Percentiles rank a stretch among this genome's conserved stretches.
Evolutionary conservation across 768 basidiomycete genomes (phyloP).

Genomic region (Boletus reticulatus): DNA sequence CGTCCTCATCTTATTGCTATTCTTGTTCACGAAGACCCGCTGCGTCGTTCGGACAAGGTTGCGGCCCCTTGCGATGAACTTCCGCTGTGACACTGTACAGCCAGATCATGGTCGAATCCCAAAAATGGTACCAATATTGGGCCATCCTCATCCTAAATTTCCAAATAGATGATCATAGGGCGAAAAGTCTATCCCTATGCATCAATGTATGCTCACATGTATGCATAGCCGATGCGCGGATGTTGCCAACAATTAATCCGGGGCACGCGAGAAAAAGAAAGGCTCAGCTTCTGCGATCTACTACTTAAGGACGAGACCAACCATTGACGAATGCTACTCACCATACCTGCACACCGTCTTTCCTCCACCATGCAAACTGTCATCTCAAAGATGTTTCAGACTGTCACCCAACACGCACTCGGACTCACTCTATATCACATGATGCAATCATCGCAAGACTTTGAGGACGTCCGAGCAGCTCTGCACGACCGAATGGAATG

Average conservation of each 20-base stretch:
- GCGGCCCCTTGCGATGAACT: too few relatives aligned
- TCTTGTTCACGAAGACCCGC: too few relatives aligned
- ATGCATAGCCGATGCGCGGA: too few relatives aligned
- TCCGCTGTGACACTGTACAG: too few relatives aligned
- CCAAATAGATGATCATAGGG: background rate
- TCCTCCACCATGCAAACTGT: conserved; percentile 5
- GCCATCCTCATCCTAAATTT: conserved; percentile 7
- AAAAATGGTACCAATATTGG: background rate
- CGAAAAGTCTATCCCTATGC: too few relatives aligned
- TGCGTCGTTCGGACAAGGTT: too few relatives aligned
- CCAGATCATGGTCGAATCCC: background rate
- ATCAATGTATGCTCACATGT: too few relatives aligned
- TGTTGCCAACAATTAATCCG: too few relatives aligned
- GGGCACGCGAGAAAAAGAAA: background rate
- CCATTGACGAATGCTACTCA: too few relatives aligned
- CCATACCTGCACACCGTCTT: background rate
- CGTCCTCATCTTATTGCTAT: conserved; percentile 2
- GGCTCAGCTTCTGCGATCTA: too few relatives aligned
- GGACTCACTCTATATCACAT: conserved; percentile 15
- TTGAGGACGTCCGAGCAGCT: conserved; percentile 17
- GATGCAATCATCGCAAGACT: conserved; percentile 17
- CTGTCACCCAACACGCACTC: background rate
- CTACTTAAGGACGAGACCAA: too few relatives aligned
- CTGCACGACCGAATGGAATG: conserved; percentile 17
- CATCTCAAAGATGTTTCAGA: background rate